Evolutionary conservation across 768 basidiomycete genomes (phyloP).

Genomic region (Kwoniella newhampshirensis): DNA sequence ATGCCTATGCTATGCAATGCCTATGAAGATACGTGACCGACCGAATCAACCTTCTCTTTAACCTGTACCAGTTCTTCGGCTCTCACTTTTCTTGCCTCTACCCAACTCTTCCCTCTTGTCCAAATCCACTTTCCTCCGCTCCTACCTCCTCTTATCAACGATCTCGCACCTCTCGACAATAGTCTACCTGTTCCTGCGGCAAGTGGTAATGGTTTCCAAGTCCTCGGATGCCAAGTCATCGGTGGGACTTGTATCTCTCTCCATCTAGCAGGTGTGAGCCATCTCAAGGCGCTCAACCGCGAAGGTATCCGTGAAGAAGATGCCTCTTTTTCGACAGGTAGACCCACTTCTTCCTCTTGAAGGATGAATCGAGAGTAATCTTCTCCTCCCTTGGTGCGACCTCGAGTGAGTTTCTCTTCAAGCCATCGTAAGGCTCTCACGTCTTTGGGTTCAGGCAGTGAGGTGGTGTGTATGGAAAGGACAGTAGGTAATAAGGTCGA

Average conservation of each 20-base stretch:
- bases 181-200: conserved; percentile 5
- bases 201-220: conserved; percentile 21
- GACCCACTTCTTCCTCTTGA: not conserved
- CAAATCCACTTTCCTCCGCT: conserved; percentile 16
- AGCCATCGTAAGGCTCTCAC: conserved; percentile 47
- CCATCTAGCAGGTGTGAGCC: conserved; percentile 18
- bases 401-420: conserved; percentile 37
- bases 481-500: conserved; percentile 15
- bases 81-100: not conserved
- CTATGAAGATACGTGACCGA: too few species aligned
- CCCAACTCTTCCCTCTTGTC: conserved; percentile 11
- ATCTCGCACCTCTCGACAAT: not conserved
- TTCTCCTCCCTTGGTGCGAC: conserved; percentile 2
- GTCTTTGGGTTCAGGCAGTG: conserved; percentile 43
- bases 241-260: conserved; percentile 18
- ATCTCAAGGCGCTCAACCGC: not conserved
- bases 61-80: not conserved
- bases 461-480: conserved; percentile 50
- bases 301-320: not conserved
- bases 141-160: not conserved
- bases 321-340: not conserved
- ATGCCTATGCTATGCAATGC: too few species aligned
- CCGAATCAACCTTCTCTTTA: too few species aligned
- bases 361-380: conserved; percentile 13
- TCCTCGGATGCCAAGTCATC: conserved; percentile 15